A percentile compares a stretch with the other conserved stretches of the same genome.
Conservation (phyloP, 2,329 filamentous ascomycete genomes). For the Xylariaceae sp. region DNA sequence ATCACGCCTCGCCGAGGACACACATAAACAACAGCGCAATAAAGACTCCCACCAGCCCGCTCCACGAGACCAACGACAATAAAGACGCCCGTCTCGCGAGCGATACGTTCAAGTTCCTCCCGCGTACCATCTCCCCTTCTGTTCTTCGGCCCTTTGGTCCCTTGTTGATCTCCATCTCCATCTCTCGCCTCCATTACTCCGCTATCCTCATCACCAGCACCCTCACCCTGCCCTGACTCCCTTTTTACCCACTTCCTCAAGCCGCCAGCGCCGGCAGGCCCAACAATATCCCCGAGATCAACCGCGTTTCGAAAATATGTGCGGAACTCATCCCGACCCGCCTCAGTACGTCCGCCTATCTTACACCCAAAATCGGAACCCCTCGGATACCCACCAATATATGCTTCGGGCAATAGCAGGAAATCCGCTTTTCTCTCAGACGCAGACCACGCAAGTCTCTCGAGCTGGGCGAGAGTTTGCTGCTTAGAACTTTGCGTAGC, state of each 20-base stretch:
- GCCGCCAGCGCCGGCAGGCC: conserved; percentile 44
- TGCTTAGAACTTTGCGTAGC: conserved; percentile 46
- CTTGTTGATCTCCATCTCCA: conserved; percentile 36
- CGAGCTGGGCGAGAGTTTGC: conserved; percentile 63
- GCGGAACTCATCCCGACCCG: conserved; percentile 77
- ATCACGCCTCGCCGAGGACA: conserved; percentile 68
- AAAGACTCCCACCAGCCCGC: conserved; percentile 73
- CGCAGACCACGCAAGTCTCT: conserved; percentile 60
- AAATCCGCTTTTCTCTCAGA: conserved; percentile 56
- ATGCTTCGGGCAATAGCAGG: conserved; percentile 87
- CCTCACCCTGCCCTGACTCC: conserved; percentile 43
- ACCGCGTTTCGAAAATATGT: conserved; percentile 74
- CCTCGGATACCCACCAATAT: conserved; percentile 85
- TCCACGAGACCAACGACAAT: conserved; percentile 78
- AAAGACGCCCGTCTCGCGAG: conserved; percentile 75
- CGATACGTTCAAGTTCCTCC: conserved; percentile 72
- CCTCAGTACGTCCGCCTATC: conserved; percentile 65
- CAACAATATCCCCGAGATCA: conserved; percentile 72
- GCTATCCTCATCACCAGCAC: neutral
- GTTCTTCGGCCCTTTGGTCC: conserved; percentile 36
- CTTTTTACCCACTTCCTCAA: conserved; percentile 58
- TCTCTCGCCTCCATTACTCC: conserved; percentile 21
- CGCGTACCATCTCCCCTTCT: conserved; percentile 65
- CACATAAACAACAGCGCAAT: conserved; percentile 79
- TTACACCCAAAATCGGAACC: conserved; percentile 72